Evolutionary conservation across 768 basidiomycete genomes (phyloP).

Genomic region (Cystoderma amianthinum): DNA sequence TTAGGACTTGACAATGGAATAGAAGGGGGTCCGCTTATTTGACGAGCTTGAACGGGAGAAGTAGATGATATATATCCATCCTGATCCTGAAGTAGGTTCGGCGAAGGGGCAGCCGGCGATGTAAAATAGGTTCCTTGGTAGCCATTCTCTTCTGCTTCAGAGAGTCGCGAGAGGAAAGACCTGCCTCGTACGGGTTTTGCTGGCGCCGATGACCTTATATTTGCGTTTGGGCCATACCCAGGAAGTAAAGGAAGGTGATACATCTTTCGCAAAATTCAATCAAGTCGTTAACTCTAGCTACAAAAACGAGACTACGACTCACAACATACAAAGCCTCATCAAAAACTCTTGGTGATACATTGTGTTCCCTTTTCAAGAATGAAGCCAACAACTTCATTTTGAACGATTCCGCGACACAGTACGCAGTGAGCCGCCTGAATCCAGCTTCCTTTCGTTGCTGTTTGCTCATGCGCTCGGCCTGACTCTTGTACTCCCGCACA

Average conservation of each 20-base stretch:
- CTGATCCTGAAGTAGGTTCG: conserved; percentile 29
- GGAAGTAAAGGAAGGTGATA: conserved; percentile 89
- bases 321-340: conserved; percentile 94
- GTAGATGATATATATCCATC: conserved; percentile 65
- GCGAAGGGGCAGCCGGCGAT: conserved; percentile 22
- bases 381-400: conserved; percentile 78
- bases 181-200: conserved; percentile 43
- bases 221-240: conserved; percentile 81
- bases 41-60: conserved; percentile 31
- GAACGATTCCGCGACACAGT: conserved; percentile 82
- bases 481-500: conserved; percentile 73
- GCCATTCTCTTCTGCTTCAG: conserved; percentile 85
- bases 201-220: conserved; percentile 77
- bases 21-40: conserved; percentile 3
- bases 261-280: too few relatives aligned
- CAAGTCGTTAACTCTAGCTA: too few relatives aligned
- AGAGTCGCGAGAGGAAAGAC: conserved; percentile 60
- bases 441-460: conserved; percentile 77
- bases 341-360: conserved; percentile 78
- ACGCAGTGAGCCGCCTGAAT: conserved; percentile 80
- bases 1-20: conserved; percentile 3
- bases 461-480: conserved; percentile 86
- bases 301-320: too few relatives aligned
- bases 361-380: conserved; percentile 91
- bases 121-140: conserved; percentile 85